A percentile compares a stretch with the other conserved stretches of the same genome.
Conservation (phyloP, 2,329 filamentous ascomycete genomes). For the Apiospora hydei region DNA sequence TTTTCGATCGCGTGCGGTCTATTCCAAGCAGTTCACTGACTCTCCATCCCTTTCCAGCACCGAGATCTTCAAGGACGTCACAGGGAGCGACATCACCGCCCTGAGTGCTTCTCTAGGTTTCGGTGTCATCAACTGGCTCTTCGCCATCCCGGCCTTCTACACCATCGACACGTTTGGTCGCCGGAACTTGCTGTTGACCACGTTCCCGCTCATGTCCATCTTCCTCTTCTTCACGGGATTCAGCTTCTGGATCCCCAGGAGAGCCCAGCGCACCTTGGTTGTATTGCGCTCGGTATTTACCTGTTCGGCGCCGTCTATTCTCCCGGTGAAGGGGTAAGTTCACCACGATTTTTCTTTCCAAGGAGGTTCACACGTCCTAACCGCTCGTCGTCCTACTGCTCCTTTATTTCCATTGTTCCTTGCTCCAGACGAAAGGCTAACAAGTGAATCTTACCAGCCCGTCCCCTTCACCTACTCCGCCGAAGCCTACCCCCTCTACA, state of each 20-base stretch:
- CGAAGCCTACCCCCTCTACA: conserved; percentile 70
- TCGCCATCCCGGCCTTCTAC: conserved; percentile 68
- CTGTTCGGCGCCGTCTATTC: conserved; percentile 60
- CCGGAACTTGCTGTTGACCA: conserved; percentile 67
- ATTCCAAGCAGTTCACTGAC: conserved; percentile 1
- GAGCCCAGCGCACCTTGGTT: conserved; percentile 49
- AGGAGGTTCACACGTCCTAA: neutral
- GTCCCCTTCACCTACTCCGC: conserved; percentile 73
- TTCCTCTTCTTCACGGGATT: conserved; percentile 56
- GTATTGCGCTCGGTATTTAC: conserved; percentile 57
- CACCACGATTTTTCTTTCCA: neutral
- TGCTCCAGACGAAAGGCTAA: neutral
- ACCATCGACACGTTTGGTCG: conserved; percentile 75
- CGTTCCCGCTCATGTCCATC: conserved; percentile 70
- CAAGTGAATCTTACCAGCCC: conserved; percentile 36
- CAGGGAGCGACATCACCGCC: conserved; percentile 58
- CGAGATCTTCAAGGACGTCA: conserved; percentile 65
- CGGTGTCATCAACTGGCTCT: conserved; percentile 70
- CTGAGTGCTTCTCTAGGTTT: conserved; percentile 69
- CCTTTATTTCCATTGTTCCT: neutral
- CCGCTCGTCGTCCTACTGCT: neutral
- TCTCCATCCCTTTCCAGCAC: conserved; percentile 54
- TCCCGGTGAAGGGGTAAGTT: conserved; percentile 64
- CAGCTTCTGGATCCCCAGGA: conserved; percentile 52
- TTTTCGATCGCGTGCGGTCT: neutral